Conservation (phyloP, 1,284 basidiomycete genomes). For the Agroathelia rolfsii region DNA sequence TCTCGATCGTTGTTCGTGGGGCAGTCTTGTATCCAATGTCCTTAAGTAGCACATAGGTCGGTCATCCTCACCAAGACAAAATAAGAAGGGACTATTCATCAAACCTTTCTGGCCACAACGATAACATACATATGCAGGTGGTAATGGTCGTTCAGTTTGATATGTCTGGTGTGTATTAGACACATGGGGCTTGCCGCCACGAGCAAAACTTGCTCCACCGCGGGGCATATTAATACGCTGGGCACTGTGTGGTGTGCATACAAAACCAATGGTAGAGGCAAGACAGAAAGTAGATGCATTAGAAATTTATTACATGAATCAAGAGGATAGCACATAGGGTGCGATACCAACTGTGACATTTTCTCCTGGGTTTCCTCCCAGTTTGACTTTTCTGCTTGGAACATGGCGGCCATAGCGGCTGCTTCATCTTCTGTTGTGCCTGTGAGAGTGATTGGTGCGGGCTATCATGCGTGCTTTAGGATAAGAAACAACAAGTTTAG, state of each 20-base stretch:
- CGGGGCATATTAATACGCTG: conserved; percentile 58
- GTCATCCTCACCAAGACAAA: too few species aligned
- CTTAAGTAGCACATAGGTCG: too few species aligned
- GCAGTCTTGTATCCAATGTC: conserved; percentile 99
- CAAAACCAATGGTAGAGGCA: conserved; percentile 19
- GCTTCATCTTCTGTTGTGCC: conserved; percentile 66
- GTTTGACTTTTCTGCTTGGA: conserved; percentile 81
- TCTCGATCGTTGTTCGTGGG: conserved; percentile 95
- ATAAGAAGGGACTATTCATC: conserved; percentile 22
- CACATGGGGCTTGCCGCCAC: conserved; percentile 52
- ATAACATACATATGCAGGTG: conserved; percentile 97
- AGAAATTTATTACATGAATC: conserved; percentile 56
- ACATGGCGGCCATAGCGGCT: conserved; percentile 92
- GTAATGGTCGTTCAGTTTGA: conserved; percentile 61
- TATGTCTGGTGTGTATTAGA: conserved; percentile 34
- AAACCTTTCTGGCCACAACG: conserved; percentile 95
- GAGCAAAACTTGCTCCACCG: conserved; percentile 47
- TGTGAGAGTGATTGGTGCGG: conserved; percentile 28
- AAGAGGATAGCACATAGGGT: conserved; percentile 39
- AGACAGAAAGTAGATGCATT: too few species aligned
- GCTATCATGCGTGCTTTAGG: too few species aligned
- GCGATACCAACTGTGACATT: conserved; percentile 88
- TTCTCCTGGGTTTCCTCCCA: conserved; percentile 97
- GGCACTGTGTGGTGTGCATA: conserved; percentile 41
- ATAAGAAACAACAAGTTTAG: too few species aligned